Evolutionary conservation across 805 yeast species (phyloP).

Genomic region (Saccharomycopsis babjevae): DNA sequence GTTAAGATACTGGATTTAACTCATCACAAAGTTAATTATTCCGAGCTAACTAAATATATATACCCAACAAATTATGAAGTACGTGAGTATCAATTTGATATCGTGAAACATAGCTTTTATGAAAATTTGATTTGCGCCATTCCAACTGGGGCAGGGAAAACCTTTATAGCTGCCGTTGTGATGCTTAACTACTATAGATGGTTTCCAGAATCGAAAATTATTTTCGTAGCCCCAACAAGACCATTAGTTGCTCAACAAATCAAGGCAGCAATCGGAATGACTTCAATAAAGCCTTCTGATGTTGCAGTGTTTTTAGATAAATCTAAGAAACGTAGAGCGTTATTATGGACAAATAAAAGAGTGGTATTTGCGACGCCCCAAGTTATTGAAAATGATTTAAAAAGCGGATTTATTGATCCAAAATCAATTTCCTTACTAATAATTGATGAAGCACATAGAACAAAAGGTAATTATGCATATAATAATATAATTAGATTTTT

Average conservation of each 20-base stretch:
- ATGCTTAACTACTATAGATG: slow-evolving; percentile 85
- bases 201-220: slow-evolving; percentile 69
- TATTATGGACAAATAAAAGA: slow-evolving; percentile 66
- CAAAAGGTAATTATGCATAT: slow-evolving; percentile 85
- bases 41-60: slow-evolving; percentile 38
- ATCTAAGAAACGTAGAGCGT: slow-evolving; percentile 50
- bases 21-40: slow-evolving; percentile 39
- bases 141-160: slow-evolving; percentile 97
- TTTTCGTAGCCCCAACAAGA: slow-evolving; percentile 94
- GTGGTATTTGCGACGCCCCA: slow-evolving; percentile 95
- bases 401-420: slow-evolving; percentile 67
- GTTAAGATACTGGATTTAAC: slow-evolving; percentile 32
- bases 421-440: slow-evolving; percentile 65
- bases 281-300: slow-evolving; percentile 69
- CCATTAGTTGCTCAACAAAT: slow-evolving; percentile 96
- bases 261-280: slow-evolving; percentile 78
- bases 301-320: slow-evolving; percentile 70
- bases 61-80: slow-evolving; percentile 81
- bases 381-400: slow-evolving; percentile 83
- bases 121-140: slow-evolving; percentile 77
- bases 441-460: slow-evolving; percentile 92
- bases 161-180: slow-evolving; percentile 89
- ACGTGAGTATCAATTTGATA: slow-evolving; percentile 82
- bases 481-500: slow-evolving; percentile 68
- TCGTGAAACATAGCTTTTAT: slow-evolving; percentile 61